A percentile compares a stretch with the other conserved stretches of the same genome.
Conservation (phyloP, 495 filamentous ascomycete genomes). For the Neurospora sp. region DNA sequence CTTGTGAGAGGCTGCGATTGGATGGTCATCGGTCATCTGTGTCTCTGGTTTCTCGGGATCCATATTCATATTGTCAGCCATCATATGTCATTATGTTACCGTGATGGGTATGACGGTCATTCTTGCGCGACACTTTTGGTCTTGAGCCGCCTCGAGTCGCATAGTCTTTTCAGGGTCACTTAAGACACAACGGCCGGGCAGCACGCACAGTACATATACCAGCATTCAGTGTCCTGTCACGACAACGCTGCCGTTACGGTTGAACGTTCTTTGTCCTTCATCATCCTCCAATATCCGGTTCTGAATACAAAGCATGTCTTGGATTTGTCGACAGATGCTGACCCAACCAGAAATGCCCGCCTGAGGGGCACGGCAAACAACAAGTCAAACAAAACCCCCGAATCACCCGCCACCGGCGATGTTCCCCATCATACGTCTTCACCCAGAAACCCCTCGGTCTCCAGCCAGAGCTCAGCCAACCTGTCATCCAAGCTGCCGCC, state of each 20-base stretch:
- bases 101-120: not conserved
- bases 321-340: conserved; percentile 16
- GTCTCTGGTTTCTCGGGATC: not conserved
- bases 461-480: conserved; percentile 37
- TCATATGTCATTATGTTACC: not conserved
- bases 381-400: conserved; percentile 29
- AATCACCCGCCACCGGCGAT: conserved; percentile 24
- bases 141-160: not conserved
- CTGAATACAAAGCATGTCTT: conserved; percentile 1
- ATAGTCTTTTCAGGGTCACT: not conserved
- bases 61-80: conserved; percentile 6
- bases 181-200: not conserved
- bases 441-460: conserved; percentile 34
- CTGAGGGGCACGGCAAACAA: conserved; percentile 36
- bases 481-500: conserved; percentile 43
- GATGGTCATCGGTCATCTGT: not conserved
- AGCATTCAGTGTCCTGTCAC: not conserved
- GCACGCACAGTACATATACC: not conserved
- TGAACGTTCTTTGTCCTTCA: not conserved
- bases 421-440: conserved; percentile 22
- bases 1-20: not conserved
- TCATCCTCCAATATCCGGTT: not conserved
- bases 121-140: not conserved
- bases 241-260: not conserved
- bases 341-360: conserved; percentile 33